Evolutionary conservation across 179 eudicot species (phyloP), one percentile per base, ranked within the genome.

Genomic region (Dionaea muscipula): DNA sequence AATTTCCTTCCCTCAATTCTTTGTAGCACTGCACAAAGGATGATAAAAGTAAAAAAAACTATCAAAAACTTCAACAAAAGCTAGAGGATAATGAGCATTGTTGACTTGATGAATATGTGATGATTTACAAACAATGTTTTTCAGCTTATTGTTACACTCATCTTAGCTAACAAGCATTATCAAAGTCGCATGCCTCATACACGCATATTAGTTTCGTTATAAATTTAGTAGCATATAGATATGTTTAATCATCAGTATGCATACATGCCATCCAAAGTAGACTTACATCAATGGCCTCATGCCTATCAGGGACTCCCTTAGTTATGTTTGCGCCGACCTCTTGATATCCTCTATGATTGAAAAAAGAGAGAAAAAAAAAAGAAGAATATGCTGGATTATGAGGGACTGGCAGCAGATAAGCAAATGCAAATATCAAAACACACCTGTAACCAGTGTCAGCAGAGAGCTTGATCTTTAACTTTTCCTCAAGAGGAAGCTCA

Each of bases 201-300:
- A 46, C 25, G 22, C 11, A 20, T 14, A 15, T n/a, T 17, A 21
- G 59, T n/a, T n/a, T n/a, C n/a, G n/a, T n/a, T n/a, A n/a, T n/a
- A n/a, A n/a, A n/a, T n/a, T n/a, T n/a, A n/a, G n/a, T n/a, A n/a
- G n/a, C n/a, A n/a, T n/a, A 24, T 25, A 54, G 24, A 12, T 47
- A 43, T 56, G 24, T 22, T 18, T 36, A 36, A 12, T 12, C 21
- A 38, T 28, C 35, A 28, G 5, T 3, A 28, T 3, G 3, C 35
- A 28, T 3, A 8, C 35, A 28, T 28, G n/a, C n/a, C n/a, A n/a
- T n/a, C n/a, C n/a, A n/a, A 38, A 59, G 14, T 46, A 47, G 66
- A 69, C 93, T 40, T 70, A 89, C 97, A 72, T 89, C 95, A 60
- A 89, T 89, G 49, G 97, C 97, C 68, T 91, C 95, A 39, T 91